A percentile compares a stretch with the other conserved stretches of the same genome.
Evolutionary conservation across 164 flowering plant species (phyloP).

Genomic region (Chloranthus sessilifolius): DNA sequence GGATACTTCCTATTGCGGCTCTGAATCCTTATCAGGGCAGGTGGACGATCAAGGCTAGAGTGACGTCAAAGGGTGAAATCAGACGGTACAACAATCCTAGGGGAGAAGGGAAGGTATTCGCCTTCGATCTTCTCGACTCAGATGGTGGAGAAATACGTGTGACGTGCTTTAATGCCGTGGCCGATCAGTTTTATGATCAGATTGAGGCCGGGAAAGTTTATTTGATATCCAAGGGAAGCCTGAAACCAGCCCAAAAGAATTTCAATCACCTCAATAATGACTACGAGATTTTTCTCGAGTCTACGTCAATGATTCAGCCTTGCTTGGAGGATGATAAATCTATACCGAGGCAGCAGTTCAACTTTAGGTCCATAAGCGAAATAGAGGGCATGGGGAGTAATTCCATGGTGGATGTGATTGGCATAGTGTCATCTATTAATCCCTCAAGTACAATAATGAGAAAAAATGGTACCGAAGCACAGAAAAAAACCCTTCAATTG

Average conservation of each 20-base stretch:
- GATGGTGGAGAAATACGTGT: slow-evolving; percentile 93
- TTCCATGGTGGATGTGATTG: slow-evolving; percentile 73
- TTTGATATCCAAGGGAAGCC: slow-evolving; percentile 67
- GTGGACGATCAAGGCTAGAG: slow-evolving; percentile 97
- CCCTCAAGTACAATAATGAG: slow-evolving; percentile 68
- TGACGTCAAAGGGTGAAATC: slow-evolving; percentile 74
- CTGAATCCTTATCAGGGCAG: slow-evolving; percentile 82
- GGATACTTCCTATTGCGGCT: slow-evolving; percentile 83
- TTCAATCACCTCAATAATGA: slow-evolving; percentile 78
- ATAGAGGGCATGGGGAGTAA: slow-evolving; percentile 68
- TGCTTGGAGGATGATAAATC: slow-evolving; percentile 54
- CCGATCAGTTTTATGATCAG: slow-evolving; percentile 74
- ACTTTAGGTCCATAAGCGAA: slow-evolving; percentile 70
- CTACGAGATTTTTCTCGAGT: slow-evolving; percentile 66
- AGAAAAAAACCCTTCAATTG: slow-evolving; percentile 68
- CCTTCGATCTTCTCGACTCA: slow-evolving; percentile 92
- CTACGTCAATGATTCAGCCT: slow-evolving; percentile 56
- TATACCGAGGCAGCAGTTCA: slow-evolving; percentile 79
- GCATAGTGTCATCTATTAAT: slow-evolving; percentile 69
- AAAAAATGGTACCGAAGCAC: slow-evolving; percentile 85
- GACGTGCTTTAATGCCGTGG: slow-evolving; percentile 92
- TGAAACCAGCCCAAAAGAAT: slow-evolving; percentile 76
- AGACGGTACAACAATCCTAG: slow-evolving; percentile 67
- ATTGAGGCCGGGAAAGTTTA: slow-evolving; percentile 83
- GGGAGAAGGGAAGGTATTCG: slow-evolving; percentile 92